phyloP scores from a whole-genome alignment of 2,329 filamentous ascomycete species.

The Ascochyta rabiei region DNA sequence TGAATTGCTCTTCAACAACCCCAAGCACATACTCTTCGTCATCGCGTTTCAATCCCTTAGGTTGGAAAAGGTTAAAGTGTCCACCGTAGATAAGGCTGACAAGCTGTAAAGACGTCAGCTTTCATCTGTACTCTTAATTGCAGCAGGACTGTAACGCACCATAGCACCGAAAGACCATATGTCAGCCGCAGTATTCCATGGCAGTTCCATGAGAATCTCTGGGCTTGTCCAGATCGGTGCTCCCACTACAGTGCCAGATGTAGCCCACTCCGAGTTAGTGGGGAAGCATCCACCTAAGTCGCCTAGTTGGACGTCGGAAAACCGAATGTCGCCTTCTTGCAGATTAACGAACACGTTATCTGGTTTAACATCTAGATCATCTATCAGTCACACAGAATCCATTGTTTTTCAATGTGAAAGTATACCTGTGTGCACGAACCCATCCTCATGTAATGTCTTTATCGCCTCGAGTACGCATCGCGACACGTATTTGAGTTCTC shows the following conservation, averaged over 20 bases:
- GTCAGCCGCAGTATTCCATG: slow-evolving; percentile 48
- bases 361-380: slow-evolving; percentile 45
- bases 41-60: slow-evolving; percentile 24
- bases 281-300: slow-evolving; percentile 41
- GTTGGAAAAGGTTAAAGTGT: slow-evolving; percentile 34
- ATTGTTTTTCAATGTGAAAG: not conserved
- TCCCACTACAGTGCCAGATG: slow-evolving; percentile 40
- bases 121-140: not conserved
- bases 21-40: slow-evolving; percentile 30
- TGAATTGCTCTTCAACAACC: slow-evolving; percentile 29
- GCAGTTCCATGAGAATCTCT: slow-evolving; percentile 35
- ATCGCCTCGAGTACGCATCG: slow-evolving; percentile 31
- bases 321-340: slow-evolving; percentile 33
- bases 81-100: slow-evolving; percentile 37
- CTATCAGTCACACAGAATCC: slow-evolving; percentile 10
- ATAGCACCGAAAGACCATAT: slow-evolving; percentile 51
- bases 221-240: slow-evolving; percentile 49
- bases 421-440: slow-evolving; percentile 34
- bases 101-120: slow-evolving; percentile 24
- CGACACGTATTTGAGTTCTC: slow-evolving; percentile 27
- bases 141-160: slow-evolving; percentile 29
- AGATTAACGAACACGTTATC: slow-evolving; percentile 49
- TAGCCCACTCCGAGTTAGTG: slow-evolving; percentile 27
- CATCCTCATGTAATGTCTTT: slow-evolving; percentile 32
- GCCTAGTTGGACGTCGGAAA: slow-evolving; percentile 44